These are phyloP conservation scores for Athelia sp. DNA, from an alignment of 1,284 basidiomycete species.

Conservation along the genomic window DNA sequence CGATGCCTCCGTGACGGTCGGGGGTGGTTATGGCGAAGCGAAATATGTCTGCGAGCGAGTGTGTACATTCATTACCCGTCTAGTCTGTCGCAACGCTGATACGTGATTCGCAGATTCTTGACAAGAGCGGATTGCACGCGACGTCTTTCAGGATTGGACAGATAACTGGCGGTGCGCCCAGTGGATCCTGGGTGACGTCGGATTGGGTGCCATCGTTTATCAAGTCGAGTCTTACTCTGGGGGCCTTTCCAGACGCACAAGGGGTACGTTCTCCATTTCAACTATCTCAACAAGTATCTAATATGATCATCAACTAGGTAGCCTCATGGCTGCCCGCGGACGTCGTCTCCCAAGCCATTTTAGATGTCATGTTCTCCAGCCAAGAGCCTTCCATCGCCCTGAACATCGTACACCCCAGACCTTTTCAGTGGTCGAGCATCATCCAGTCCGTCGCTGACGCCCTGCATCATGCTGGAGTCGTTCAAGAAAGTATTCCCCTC, in stretches of 20 bases:
- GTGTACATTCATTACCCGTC: constrained; percentile 1
- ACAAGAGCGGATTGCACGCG: constrained; percentile 19
- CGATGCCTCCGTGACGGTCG: constrained; percentile 16
- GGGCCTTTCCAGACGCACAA: constrained; percentile 4
- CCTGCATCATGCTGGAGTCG: constrained; percentile 12
- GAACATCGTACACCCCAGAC: constrained; percentile 32
- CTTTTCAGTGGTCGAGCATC: constrained; percentile 23
- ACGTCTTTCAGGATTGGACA: constrained; percentile 22
- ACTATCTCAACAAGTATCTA: not conserved
- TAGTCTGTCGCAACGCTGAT: not conserved
- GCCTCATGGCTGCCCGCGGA: constrained; percentile 1
- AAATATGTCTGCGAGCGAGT: constrained; percentile 32
- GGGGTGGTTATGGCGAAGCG: constrained; percentile 26
- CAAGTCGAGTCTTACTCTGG: constrained; percentile 19
- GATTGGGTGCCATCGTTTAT: constrained; percentile 22
- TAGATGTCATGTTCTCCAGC: constrained; percentile 21
- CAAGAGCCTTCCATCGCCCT: constrained; percentile 14
- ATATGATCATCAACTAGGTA: not conserved
- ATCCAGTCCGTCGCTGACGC: constrained; percentile 19
- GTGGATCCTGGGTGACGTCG: constrained; percentile 18
- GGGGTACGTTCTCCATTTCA: constrained; percentile 7
- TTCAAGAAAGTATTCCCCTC: constrained; percentile 14
- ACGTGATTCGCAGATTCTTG: constrained; percentile 15
- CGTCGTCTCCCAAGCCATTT: constrained; percentile 20
- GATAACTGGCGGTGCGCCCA: constrained; percentile 14